Conservation (phyloP, 352 stramenopile species). For the Pythium angustatum region DNA sequence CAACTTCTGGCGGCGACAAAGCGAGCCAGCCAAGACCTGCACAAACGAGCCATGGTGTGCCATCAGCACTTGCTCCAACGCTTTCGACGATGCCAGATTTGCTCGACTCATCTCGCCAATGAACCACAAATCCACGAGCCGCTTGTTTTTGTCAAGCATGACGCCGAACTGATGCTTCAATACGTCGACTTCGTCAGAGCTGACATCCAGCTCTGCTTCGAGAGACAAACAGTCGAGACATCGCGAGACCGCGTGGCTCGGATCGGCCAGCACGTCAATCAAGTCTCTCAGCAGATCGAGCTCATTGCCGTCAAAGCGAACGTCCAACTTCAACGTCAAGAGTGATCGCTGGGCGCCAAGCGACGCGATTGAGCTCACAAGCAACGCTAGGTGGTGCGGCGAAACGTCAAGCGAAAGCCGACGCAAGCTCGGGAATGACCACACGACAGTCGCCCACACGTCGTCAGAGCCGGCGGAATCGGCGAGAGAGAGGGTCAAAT, state of each 20-base stretch:
- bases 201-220: background rate
- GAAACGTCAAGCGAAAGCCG: background rate
- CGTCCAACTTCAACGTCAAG: too few relatives aligned
- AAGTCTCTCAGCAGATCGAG: too few relatives aligned
- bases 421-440: background rate
- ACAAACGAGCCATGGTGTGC: background rate
- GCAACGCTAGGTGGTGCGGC: background rate
- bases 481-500: background rate
- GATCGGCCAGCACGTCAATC: too few relatives aligned
- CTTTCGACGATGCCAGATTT: too few relatives aligned
- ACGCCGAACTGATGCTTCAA: too few relatives aligned
- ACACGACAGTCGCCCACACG: background rate
- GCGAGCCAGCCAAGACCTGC: background rate
- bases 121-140: background rate
- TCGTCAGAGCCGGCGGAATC: background rate
- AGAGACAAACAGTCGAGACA: too few relatives aligned
- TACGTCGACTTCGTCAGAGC: background rate
- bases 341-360: too few relatives aligned
- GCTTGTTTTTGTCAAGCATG: background rate
- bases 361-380: background rate
- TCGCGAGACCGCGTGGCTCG: too few relatives aligned
- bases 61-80: background rate
- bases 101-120: too few relatives aligned
- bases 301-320: too few relatives aligned
- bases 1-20: background rate